phyloP scores from a whole-genome alignment of 2,329 filamentous ascomycete genomes.

The Neoarthrinium moseri region DNA sequence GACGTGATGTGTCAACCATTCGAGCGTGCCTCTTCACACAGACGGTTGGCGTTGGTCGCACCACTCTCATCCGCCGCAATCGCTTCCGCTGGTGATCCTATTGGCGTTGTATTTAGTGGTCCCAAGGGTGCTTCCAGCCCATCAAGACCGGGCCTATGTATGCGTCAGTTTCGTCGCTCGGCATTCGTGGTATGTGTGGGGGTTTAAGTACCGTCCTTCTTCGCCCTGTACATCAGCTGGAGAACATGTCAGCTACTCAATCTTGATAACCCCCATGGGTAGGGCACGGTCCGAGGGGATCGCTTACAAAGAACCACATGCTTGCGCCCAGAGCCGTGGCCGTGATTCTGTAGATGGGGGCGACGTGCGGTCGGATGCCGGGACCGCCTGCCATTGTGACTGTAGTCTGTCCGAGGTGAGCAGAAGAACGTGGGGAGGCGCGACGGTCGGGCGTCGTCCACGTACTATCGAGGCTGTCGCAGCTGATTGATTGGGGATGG shows the following conservation, averaged over 20 bases:
- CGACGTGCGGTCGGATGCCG: constrained; percentile 43
- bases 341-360: constrained; percentile 73
- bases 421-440: background rate
- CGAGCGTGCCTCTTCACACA: too few relatives aligned
- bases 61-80: too few relatives aligned
- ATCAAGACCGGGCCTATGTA: constrained; percentile 68
- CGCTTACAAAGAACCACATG: constrained; percentile 98
- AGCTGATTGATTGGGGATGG: constrained; percentile 3
- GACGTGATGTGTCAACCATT: background rate
- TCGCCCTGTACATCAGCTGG: constrained; percentile 92
- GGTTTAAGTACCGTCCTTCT: constrained; percentile 75
- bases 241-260: constrained; percentile 12
- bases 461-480: constrained; percentile 4
- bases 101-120: too few relatives aligned
- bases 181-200: background rate
- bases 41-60: too few relatives aligned
- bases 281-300: too few relatives aligned
- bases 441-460: background rate
- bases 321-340: constrained; percentile 86
- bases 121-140: constrained; percentile 96
- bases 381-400: constrained; percentile 32
- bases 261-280: background rate
- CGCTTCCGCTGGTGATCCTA: too few relatives aligned
- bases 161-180: background rate
- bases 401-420: constrained; percentile 12